Evolutionary conservation across 1,284 basidiomycete genomes (phyloP), one percentile per base, ranked within the genome.

Genomic region (Exobasidium rhododendri): DNA sequence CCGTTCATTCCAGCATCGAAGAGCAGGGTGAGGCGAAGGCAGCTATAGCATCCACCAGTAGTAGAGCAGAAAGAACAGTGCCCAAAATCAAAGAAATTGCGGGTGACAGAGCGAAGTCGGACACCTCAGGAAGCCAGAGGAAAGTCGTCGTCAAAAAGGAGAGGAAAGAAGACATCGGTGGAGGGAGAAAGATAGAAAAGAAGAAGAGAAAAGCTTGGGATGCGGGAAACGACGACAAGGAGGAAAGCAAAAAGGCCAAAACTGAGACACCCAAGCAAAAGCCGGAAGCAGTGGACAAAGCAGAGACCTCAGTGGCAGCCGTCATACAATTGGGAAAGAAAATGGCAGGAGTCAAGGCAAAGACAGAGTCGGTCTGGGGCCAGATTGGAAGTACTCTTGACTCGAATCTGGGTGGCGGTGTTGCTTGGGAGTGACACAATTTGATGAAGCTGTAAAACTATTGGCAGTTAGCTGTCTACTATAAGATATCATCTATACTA

Each of bases 191-290:
- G 47, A 20, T 47, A 13, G 28, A 50, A 26, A 6, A 20, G 26
- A 50, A 50, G 47, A 50, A 50, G 24, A 50, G 47, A 28, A 50
- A 50, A 26, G 47, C 47, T 13, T 50, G 47, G 47, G 47, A 50
- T 50, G 47, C 2, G 20, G 47, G 47, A 20, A 26, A 50, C 4
- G 26, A 4, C 4, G 47, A 17, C 13, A 26, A 26, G 28, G 26
- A 50, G 20, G 24, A 50, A 6, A 28, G 2, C 2, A 26, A 4
- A n/a, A 50, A 50, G 47, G 13, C 14, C 3, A 13, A 50, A 17
- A n/a, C 20, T 20, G 14, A 4, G 24, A 20, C n/a, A 50, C 20
- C 14, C 4, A 26, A 20, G 2, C 14, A 50, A 6, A 26, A 13
- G 13, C n/a, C 14, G 2, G 26, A 50, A 50, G 24, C 22, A 26